A percentile compares a stretch with the other conserved stretches of the same genome.
These are phyloP conservation scores for Venturia aucupariae DNA, from an alignment of 2,329 filamentous ascomycete species.

Conservation along the genomic window DNA sequence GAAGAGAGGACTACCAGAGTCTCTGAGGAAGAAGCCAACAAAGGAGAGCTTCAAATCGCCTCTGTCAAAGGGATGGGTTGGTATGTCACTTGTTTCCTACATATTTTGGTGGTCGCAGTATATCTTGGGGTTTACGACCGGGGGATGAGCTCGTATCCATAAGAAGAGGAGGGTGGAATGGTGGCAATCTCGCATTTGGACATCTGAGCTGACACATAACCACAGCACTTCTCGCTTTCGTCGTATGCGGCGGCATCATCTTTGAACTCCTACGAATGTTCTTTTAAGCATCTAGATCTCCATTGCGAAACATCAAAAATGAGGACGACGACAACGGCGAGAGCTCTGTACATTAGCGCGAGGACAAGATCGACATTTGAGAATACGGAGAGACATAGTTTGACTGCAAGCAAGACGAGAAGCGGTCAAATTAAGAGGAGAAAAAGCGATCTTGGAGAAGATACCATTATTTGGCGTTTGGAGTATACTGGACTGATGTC, in stretches of 20 bases:
- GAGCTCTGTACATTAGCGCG: not conserved
- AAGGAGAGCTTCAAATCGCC: slow-evolving; percentile 45
- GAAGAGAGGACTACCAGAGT: slow-evolving; percentile 59
- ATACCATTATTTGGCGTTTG: slow-evolving; percentile 4
- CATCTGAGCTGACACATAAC: not conserved
- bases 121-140: not conserved
- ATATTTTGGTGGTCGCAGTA: not conserved
- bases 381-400: too few relatives aligned
- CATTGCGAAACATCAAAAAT: not conserved
- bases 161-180: not conserved
- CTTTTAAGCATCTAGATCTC: slow-evolving; percentile 21
- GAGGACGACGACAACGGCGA: not conserved
- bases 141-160: slow-evolving; percentile 16
- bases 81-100: slow-evolving; percentile 35
- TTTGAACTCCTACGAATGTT: slow-evolving; percentile 47
- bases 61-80: slow-evolving; percentile 48
- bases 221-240: slow-evolving; percentile 51
- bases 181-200: not conserved
- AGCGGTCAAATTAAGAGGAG: too few relatives aligned
- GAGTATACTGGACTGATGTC: not conserved
- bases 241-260: slow-evolving; percentile 51
- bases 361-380: not conserved
- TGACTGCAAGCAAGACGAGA: not conserved
- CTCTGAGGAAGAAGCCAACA: slow-evolving; percentile 37
- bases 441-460: not conserved